Evolutionary conservation across 768 basidiomycete species (phyloP).

Genomic region (Clitopilus hobsonii): DNA sequence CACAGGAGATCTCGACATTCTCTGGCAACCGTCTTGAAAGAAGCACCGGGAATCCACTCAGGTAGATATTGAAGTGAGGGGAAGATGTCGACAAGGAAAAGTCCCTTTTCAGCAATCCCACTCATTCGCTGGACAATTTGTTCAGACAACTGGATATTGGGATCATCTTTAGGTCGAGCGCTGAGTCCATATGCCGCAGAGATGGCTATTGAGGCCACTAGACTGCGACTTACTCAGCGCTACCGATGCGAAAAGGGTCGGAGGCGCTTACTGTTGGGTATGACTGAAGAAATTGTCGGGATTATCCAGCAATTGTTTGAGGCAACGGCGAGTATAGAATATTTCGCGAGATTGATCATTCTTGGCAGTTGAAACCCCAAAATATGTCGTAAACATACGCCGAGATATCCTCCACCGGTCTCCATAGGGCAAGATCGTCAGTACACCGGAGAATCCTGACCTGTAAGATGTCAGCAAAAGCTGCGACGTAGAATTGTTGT

Average conservation of each 20-base stretch:
- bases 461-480: background rate
- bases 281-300: background rate
- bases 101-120: background rate
- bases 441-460: background rate
- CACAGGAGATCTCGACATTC: background rate
- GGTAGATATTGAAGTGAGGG: slow-evolving; percentile 19
- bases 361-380: background rate
- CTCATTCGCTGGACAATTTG: background rate
- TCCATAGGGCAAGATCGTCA: background rate
- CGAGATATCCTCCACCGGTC: background rate
- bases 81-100: slow-evolving; percentile 27
- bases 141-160: background rate
- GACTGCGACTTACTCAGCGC: too few relatives aligned
- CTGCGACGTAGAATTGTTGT: background rate
- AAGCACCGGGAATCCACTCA: slow-evolving; percentile 19
- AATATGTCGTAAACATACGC: background rate
- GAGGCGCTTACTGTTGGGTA: background rate
- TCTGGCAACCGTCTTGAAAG: background rate
- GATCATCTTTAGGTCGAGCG: background rate
- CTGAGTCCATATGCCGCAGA: slow-evolving; percentile 16
- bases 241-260: background rate
- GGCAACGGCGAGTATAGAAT: background rate
- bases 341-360: background rate
- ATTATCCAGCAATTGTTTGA: background rate
- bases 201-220: background rate